These are phyloP conservation scores for Dactylella cylindrospora DNA, from an alignment of 2,329 filamentous ascomycete genomes.

Conservation along the genomic window DNA sequence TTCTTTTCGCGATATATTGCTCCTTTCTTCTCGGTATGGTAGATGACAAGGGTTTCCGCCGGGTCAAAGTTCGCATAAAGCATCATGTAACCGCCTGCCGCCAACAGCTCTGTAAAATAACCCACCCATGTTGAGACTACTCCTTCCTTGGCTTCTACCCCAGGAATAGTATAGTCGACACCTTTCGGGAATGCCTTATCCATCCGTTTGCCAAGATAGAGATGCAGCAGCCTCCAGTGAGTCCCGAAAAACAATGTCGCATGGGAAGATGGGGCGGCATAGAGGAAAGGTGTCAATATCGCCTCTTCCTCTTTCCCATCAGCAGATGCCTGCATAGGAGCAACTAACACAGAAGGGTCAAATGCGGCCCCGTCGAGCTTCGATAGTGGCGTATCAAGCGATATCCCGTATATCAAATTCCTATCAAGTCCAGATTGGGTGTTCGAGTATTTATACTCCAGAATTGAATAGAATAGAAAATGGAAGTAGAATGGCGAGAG, in stretches of 20 bases:
- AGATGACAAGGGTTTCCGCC: conserved; percentile 63
- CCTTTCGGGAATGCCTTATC: conserved; percentile 13
- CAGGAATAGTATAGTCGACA: conserved; percentile 9
- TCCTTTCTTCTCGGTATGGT: conserved; percentile 66
- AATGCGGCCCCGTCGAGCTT: conserved; percentile 62
- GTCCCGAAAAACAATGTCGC: conserved; percentile 80
- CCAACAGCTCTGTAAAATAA: conserved; percentile 61
- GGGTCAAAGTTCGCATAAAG: conserved; percentile 70
- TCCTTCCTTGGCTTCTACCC: neutral
- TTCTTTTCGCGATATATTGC: neutral
- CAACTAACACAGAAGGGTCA: conserved; percentile 58
- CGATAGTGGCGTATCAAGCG: conserved; percentile 70
- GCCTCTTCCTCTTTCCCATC: conserved; percentile 45
- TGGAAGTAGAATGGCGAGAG: conserved; percentile 80
- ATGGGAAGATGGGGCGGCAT: conserved; percentile 80
- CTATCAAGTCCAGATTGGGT: conserved; percentile 55
- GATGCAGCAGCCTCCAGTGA: conserved; percentile 83
- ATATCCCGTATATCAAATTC: conserved; percentile 70
- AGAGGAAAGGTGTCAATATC: conserved; percentile 66
- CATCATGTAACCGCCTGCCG: conserved; percentile 73
- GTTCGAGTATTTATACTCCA: conserved; percentile 75
- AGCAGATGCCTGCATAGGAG: conserved; percentile 50
- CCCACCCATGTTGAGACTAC: conserved; percentile 10
- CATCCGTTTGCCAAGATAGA: conserved; percentile 70
- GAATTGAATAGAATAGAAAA: conserved; percentile 74